Conservation (phyloP, 805 yeast genomes). For the Pichia heedii region DNA sequence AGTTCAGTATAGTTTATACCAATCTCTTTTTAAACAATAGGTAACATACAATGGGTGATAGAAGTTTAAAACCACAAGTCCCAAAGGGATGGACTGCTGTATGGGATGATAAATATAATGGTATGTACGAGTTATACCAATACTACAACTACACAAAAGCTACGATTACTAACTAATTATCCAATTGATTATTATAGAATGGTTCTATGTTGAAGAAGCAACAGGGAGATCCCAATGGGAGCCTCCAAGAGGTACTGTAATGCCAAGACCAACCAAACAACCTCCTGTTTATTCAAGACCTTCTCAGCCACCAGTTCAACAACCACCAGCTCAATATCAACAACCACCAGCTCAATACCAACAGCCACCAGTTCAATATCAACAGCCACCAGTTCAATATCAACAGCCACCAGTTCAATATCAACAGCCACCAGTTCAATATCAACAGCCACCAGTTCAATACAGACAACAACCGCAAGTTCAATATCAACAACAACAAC, state of each 20-base stretch:
- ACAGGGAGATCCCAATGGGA: constrained; percentile 89
- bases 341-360: constrained; percentile 4
- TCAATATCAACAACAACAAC: constrained; percentile 4
- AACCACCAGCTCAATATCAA: constrained; percentile 1
- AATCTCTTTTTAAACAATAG: too few relatives aligned
- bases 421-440: background rate
- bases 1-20: too few relatives aligned
- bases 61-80: constrained; percentile 19
- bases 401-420: constrained; percentile 1
- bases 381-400: constrained; percentile 9
- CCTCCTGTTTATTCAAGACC: constrained; percentile 26
- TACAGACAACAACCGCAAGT: constrained; percentile 10
- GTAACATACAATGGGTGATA: constrained; percentile 22
- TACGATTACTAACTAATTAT: constrained; percentile 5
- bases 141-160: too few relatives aligned
- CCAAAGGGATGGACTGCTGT: constrained; percentile 58
- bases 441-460: constrained; percentile 4
- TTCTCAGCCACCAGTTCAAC: background rate
- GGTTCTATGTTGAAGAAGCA: constrained; percentile 70
- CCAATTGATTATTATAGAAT: constrained; percentile 29
- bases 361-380: constrained; percentile 4
- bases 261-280: constrained; percentile 28
- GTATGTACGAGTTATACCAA: constrained; percentile 11
- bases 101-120: constrained; percentile 54
- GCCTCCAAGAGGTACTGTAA: constrained; percentile 53